Conservation (phyloP, 2,329 filamentous ascomycete species). For the Camillea tinctor region DNA sequence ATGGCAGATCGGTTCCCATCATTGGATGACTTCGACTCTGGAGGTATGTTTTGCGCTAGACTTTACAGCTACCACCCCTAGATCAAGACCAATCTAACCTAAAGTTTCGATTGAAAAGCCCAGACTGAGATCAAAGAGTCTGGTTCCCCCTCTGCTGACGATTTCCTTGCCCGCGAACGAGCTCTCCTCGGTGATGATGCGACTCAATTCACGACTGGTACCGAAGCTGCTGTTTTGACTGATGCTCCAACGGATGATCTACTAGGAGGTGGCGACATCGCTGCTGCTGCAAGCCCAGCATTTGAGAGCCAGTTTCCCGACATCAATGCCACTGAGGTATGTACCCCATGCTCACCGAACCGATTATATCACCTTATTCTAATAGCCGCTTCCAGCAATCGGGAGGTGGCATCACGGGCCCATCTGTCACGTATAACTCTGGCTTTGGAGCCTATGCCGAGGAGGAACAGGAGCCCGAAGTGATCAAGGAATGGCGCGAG, state of each 20-base stretch:
- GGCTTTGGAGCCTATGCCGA: conserved; percentile 56
- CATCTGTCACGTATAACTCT: conserved; percentile 61
- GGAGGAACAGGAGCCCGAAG: conserved; percentile 81
- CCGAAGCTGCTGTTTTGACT: conserved; percentile 65
- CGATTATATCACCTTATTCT: conserved; percentile 4
- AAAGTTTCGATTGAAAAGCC: conserved; percentile 45
- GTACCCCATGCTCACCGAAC: conserved; percentile 10
- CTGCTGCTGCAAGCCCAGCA: conserved; percentile 36
- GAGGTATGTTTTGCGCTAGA: conserved; percentile 45
- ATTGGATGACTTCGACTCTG: conserved; percentile 72
- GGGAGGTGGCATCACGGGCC: conserved; percentile 77
- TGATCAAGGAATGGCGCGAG: conserved; percentile 89
- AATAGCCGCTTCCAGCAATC: conserved; percentile 52
- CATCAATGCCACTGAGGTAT: conserved; percentile 64
- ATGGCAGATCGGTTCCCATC: conserved; percentile 82
- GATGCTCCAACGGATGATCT: conserved; percentile 71
- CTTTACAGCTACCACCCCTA: conserved; percentile 11
- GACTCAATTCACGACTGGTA: conserved; percentile 77
- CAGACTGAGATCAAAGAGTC: conserved; percentile 64
- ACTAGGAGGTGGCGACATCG: conserved; percentile 58
- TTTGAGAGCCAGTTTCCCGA: conserved; percentile 94
- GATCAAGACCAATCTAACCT: conserved; percentile 11
- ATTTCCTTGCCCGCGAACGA: conserved; percentile 91
- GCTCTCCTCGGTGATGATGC: conserved; percentile 90
- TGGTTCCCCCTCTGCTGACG: conserved; percentile 63